These are phyloP conservation scores for Rhodocollybia butyracea DNA, from an alignment of 768 basidiomycete species.

Conservation along the genomic window DNA sequence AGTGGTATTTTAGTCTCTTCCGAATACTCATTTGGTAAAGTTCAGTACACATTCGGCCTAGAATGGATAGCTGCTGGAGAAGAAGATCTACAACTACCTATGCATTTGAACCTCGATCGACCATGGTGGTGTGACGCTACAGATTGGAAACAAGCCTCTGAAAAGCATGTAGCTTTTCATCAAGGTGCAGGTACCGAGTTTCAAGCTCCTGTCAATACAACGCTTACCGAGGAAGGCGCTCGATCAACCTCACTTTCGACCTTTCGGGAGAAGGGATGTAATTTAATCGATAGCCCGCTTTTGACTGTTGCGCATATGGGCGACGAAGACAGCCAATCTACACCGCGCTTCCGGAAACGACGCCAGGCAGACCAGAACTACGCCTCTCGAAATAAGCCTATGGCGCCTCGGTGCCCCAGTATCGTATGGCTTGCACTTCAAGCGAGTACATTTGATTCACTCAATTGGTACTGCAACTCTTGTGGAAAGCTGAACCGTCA, in stretches of 20 bases:
- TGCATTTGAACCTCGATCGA: slow-evolving; percentile 5
- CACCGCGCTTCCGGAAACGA: not conserved
- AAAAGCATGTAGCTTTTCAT: not conserved
- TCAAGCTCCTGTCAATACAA: not conserved
- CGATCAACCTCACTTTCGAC: no score
- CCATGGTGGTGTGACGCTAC: slow-evolving; percentile 25
- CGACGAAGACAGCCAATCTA: not conserved
- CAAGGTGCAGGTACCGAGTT: not conserved
- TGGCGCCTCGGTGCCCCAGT: not conserved
- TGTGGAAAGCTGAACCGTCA: slow-evolving; percentile 52
- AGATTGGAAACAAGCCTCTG: not conserved
- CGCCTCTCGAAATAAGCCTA: not conserved
- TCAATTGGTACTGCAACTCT: slow-evolving; percentile 38
- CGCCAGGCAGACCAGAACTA: not conserved
- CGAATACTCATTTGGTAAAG: slow-evolving; percentile 23
- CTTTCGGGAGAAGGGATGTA: no score
- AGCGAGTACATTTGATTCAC: not conserved
- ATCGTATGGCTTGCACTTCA: not conserved
- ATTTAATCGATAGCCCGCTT: no score
- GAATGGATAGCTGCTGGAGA: slow-evolving; percentile 52
- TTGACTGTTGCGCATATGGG: no score
- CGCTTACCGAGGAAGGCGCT: no score
- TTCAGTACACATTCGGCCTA: slow-evolving; percentile 44
- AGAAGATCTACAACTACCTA: slow-evolving; percentile 23
- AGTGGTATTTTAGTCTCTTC: slow-evolving; percentile 2